Base-by-base conservation (phyloP, 2,329 filamentous ascomycete genomes). In the Didymella exigua region DNA sequence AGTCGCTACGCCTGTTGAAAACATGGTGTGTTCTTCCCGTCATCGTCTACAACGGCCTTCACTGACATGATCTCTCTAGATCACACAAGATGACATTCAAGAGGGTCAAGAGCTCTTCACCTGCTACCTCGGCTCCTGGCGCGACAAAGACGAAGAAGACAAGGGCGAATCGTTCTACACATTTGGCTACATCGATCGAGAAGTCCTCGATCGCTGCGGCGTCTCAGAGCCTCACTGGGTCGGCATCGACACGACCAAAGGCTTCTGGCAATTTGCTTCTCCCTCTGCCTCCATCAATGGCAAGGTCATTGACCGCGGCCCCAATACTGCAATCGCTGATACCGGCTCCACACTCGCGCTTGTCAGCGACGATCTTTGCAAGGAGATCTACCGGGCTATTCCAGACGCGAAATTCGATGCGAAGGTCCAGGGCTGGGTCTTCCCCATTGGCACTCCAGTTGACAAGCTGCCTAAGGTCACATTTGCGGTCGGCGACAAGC, bases 291-390 rank as follows among this genome's bases (percentile, higher is more conserved):
- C 78, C 0, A 77, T 91, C 59, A 85, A 85, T 61, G 86, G 84
- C 52, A 77, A 82, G 56, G 77, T 75, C 1, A 72, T 86, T 24
- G 43, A 74, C 1, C 78, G 81, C 9, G 68, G 75, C 3, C 79
- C 78, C 42, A 90, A 90, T 74, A 86, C 77, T 1, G 86, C 88
- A 41, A 89, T 91, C 61, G 85, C 83, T 29, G 89, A 91, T 70
- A 91, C 88, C 0, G 88, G 87, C 50, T 90, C 88, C 26, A 88
- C 87, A 0, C 80, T 91, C 44, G 83, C 83, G 1, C 79, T 91
- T 27, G 78, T 90, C 41, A 81, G 83, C 34, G 88, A 91, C 66
- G 68, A 74, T 1, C 79, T 84, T 11, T 86, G 84, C 67, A 75
- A 86, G 54, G 82, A 82, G 2, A 79, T 91, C 59, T 91, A 91